phyloP scores from a whole-genome alignment of 75 land plant genomes.

The Chamaecyparis obtusa region DNA sequence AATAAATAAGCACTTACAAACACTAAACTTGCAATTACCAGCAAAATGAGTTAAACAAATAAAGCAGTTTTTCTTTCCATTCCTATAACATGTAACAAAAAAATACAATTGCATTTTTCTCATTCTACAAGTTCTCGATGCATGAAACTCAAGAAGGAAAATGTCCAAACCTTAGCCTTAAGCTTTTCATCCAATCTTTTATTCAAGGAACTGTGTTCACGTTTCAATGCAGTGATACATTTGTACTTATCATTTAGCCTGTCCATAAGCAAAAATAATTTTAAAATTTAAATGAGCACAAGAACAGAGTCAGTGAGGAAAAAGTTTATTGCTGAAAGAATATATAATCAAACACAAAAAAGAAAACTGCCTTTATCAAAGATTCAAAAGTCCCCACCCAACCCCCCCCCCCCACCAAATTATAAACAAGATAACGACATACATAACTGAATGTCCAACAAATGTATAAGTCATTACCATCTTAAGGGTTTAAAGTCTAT shows the following conservation, averaged over 20 bases:
- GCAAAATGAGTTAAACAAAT: neutral
- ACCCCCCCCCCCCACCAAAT: too few species aligned
- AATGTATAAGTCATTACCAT: neutral
- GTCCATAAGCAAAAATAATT: constrained; percentile 14
- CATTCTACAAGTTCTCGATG: neutral
- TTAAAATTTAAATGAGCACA: neutral
- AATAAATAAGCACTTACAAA: neutral
- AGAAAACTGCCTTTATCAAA: neutral
- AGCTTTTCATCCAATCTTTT: constrained; percentile 42
- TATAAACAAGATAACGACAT: neutral
- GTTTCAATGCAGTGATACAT: constrained; percentile 34
- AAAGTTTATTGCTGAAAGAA: neutral
- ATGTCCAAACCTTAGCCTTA: constrained; percentile 54
- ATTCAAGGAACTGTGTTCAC: constrained; percentile 36
- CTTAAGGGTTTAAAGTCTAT: neutral
- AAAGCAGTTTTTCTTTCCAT: neutral
- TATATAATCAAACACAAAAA: neutral
- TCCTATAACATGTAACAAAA: neutral
- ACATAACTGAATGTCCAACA: neutral
- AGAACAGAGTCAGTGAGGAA: neutral
- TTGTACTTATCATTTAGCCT: constrained; percentile 61
- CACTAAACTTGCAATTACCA: neutral
- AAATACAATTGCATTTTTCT: neutral
- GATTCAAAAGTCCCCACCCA: neutral
- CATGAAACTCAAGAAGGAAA: neutral